Base-by-base conservation (phyloP, 345 rosid genomes). In the Bretschneidera sinensis region DNA sequence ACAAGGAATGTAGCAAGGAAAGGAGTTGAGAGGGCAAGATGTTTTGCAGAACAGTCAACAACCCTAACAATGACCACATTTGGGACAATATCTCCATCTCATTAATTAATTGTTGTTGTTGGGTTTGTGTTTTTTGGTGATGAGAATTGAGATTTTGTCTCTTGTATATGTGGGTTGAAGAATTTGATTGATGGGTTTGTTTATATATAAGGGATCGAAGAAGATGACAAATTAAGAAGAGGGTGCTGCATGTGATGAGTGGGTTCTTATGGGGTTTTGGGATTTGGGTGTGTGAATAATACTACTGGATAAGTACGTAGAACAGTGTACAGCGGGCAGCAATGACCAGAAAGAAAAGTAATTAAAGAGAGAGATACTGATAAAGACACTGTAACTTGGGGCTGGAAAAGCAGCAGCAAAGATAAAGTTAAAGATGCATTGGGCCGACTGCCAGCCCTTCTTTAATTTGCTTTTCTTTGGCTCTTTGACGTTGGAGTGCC, bases 11-110 rank as follows among this genome's bases (percentile, higher is more conserved):
- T 23, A 78, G 47, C 18, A 77, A 67, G 22, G 84, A 71, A n/a
- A 74, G 81, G 23, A 79, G 63, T 24, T 76, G 84, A 5, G 84
- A 56, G 7, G 84, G 84, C 31, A 79, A 51, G 65, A 79, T 70
- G 66, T 79, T 79, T 51, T 79, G 84, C 28, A 79, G 76, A n/a
- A 76, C 81, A 0, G 84, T 79, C 0, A 79, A 75, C 50, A 79
- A 81, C 18, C 84, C 84, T 10, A 79, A 62, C 10, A 79, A 53
- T 2, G 84, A 79, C 84, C 84, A 79, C 68, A 79, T 54, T 21
- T 79, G 81, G 0, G 84, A 79, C 57, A 79, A 54, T 25, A 79
- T 62, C 64, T 79, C 81, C 84, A 79, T 76, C 1, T 24, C 9
- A 1, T n/a, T n/a, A n/a, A n/a, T n/a, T n/a, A n/a, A 23, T 24